Conservation (phyloP, 495 filamentous ascomycete species). For the Neurospora sp. region DNA sequence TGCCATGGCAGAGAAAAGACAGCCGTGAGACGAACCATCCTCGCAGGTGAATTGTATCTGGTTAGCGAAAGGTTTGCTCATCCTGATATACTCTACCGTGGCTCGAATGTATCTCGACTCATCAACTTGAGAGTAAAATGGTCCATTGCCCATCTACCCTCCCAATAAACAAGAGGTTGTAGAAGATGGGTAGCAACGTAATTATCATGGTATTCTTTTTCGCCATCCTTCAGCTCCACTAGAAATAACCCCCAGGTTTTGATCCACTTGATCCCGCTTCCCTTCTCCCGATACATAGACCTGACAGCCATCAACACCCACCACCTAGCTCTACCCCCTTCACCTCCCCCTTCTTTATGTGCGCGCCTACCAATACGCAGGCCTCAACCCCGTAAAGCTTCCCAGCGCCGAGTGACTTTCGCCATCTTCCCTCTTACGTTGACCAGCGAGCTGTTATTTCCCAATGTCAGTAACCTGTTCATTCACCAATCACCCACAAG, state of each 20-base stretch:
- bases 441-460: constrained; percentile 49
- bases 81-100: too few species aligned
- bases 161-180: not conserved
- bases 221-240: constrained; percentile 4
- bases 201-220: not conserved
- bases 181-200: not conserved
- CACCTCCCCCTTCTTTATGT: not conserved
- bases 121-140: too few species aligned
- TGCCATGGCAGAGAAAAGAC: too few species aligned
- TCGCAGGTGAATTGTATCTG: too few species aligned
- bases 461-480: not conserved
- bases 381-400: constrained; percentile 57
- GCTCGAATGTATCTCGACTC: too few species aligned
- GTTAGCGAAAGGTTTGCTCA: too few species aligned
- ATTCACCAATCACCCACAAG: not conserved
- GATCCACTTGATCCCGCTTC: not conserved
- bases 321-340: not conserved
- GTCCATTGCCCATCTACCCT: too few species aligned
- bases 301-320: not conserved
- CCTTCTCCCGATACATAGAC: not conserved
- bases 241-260: not conserved
- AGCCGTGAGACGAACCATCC: too few species aligned
- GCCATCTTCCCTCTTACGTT: constrained; percentile 64
- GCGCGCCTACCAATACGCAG: constrained; percentile 53
- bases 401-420: constrained; percentile 47